Percentiles rank a stretch among this genome's conserved stretches.
Evolutionary conservation across 2,329 filamentous ascomycete genomes (phyloP).

Genomic region (Zymoseptoria tritici): DNA sequence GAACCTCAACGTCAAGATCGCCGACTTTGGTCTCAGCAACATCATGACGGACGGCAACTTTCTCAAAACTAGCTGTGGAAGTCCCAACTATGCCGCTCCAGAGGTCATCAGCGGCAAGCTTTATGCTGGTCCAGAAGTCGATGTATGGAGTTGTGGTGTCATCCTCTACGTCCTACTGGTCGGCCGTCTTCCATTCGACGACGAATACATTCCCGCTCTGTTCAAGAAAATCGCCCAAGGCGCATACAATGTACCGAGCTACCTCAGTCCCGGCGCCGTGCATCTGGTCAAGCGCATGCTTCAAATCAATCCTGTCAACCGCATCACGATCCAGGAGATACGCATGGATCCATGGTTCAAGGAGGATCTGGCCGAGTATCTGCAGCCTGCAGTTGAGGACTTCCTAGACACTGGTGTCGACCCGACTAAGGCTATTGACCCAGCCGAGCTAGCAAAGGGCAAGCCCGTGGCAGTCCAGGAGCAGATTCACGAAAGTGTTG

Average conservation of each 20-base stretch:
- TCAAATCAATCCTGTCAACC: constrained; percentile 87
- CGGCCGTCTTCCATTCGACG: constrained; percentile 79
- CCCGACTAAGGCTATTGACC: constrained; percentile 81
- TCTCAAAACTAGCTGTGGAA: constrained; percentile 95
- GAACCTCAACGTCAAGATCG: constrained; percentile 96
- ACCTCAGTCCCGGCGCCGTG: constrained; percentile 78
- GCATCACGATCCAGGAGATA: constrained; percentile 90
- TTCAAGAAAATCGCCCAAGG: constrained; percentile 97
- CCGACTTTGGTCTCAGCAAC: constrained; percentile 96
- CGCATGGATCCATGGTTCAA: constrained; percentile 90
- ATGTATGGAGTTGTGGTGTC: constrained; percentile 84
- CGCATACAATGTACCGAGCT: constrained; percentile 84
- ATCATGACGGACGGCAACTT: constrained; percentile 99
- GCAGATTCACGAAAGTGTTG: constrained; percentile 84
- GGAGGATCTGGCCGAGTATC: constrained; percentile 76
- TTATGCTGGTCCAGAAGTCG: constrained; percentile 94
- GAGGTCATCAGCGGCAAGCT: constrained; percentile 97
- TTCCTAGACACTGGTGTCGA: constrained; percentile 92
- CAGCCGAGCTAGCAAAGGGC: constrained; percentile 70
- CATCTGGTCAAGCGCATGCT: constrained; percentile 86
- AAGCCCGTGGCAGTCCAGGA: constrained; percentile 74
- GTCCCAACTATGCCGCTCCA: constrained; percentile 94
- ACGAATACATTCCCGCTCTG: constrained; percentile 93
- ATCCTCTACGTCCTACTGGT: constrained; percentile 60
- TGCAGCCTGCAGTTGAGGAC: constrained; percentile 80